Percentiles rank a stretch among this genome's conserved stretches.
These are phyloP conservation scores for Zea luxurians DNA, from an alignment of 176 grass and related monocot species.

Conservation along the genomic window DNA sequence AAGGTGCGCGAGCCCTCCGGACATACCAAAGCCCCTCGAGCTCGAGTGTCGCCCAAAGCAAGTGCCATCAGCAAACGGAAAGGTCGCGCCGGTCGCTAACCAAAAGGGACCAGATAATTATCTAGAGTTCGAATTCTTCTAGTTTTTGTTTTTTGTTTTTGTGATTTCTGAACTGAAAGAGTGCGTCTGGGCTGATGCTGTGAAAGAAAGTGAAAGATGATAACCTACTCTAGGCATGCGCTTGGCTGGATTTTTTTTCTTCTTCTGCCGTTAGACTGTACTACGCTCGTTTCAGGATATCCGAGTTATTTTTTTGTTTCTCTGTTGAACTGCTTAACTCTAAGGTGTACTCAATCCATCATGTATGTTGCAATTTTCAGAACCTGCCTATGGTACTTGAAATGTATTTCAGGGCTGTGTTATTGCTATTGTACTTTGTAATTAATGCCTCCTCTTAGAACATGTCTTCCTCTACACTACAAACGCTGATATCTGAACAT, in stretches of 20 bases:
- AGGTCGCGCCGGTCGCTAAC: constrained; percentile 50
- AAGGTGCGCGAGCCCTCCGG: constrained; percentile 70
- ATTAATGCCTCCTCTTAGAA: constrained; percentile 29
- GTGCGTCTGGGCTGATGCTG: neutral
- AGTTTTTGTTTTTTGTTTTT: constrained; percentile 26
- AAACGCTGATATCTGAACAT: neutral
- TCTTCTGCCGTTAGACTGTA: constrained; percentile 37
- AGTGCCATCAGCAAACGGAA: constrained; percentile 38
- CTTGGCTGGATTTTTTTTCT: constrained; percentile 13
- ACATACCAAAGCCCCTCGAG: constrained; percentile 71
- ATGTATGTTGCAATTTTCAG: constrained; percentile 43
- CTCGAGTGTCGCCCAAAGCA: constrained; percentile 54
- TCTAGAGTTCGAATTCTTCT: constrained; percentile 86
- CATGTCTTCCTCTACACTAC: neutral
- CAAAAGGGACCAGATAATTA: constrained; percentile 69
- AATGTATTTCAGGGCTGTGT: constrained; percentile 29
- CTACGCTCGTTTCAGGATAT: constrained; percentile 23
- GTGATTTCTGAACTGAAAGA: constrained; percentile 12
- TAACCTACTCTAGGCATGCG: constrained; percentile 27
- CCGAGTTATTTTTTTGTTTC: constrained; percentile 11
- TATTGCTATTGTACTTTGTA: constrained; percentile 32
- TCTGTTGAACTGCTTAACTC: constrained; percentile 40
- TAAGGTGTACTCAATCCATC: constrained; percentile 26
- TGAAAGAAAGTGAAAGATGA: constrained; percentile 33
- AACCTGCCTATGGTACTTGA: constrained; percentile 28